Conservation (phyloP, 2,329 filamentous ascomycete genomes). For the Stagonosporopsis rhizophila region DNA sequence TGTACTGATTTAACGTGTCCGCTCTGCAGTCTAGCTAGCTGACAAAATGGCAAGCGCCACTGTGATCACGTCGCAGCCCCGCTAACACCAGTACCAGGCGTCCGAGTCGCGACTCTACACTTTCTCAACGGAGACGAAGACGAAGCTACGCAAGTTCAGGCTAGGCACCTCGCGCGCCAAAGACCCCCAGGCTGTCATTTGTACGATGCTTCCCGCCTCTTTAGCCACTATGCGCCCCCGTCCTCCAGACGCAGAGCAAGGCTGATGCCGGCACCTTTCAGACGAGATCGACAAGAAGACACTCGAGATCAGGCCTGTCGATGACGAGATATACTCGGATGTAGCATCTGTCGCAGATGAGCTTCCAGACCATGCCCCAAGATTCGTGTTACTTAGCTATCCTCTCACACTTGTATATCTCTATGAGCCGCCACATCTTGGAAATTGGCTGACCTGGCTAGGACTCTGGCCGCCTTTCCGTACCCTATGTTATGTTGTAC, state of each 20-base stretch:
- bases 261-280: constrained; percentile 54
- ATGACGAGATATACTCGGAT: constrained; percentile 81
- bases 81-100: constrained; percentile 48
- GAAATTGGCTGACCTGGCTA: constrained; percentile 46
- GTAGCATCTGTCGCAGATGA: constrained; percentile 85
- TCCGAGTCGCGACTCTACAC: constrained; percentile 92
- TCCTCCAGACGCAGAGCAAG: constrained; percentile 9
- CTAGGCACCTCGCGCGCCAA: constrained; percentile 86
- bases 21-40: background rate
- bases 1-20: background rate
- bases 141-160: constrained; percentile 92
- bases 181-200: constrained; percentile 89
- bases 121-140: constrained; percentile 88
- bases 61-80: background rate
- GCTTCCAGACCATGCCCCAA: constrained; percentile 88
- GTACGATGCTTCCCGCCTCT: constrained; percentile 63
- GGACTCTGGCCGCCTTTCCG: constrained; percentile 82
- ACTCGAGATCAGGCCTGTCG: constrained; percentile 85
- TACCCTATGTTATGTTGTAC: constrained; percentile 94
- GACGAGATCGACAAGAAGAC: constrained; percentile 90
- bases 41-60: constrained; percentile 30
- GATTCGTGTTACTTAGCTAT: constrained; percentile 90
- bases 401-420: constrained; percentile 78
- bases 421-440: background rate
- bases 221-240: constrained; percentile 9